These are phyloP conservation scores for Aspergillus sparsus DNA, from an alignment of 495 filamentous ascomycete species.

Conservation along the genomic window DNA sequence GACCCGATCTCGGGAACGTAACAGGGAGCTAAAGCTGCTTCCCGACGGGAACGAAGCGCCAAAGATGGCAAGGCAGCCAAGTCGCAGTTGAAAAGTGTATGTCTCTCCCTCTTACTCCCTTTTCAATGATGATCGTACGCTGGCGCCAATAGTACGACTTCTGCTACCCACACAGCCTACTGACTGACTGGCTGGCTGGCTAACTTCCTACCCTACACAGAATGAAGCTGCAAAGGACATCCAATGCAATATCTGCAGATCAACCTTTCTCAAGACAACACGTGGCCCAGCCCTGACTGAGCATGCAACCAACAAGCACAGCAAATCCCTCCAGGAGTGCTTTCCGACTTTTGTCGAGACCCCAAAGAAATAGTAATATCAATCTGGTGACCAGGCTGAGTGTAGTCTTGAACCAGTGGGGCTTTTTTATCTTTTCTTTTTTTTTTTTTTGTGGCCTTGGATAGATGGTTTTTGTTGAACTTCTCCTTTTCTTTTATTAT, in stretches of 20 bases:
- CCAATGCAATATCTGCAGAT: conserved; percentile 19
- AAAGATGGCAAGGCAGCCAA: conserved; percentile 23
- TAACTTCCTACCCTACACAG: conserved; percentile 8
- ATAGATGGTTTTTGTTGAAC: too few relatives aligned
- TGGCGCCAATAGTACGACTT: neutral
- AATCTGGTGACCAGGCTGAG: too few relatives aligned
- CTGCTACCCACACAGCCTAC: neutral
- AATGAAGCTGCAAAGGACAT: conserved; percentile 25
- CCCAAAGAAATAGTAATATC: neutral
- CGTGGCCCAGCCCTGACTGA: conserved; percentile 20
- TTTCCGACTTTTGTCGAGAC: conserved; percentile 20
- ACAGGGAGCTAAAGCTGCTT: conserved; percentile 26
- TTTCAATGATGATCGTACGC: neutral
- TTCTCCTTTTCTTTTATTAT: too few relatives aligned
- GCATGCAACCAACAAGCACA: conserved; percentile 24
- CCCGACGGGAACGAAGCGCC: conserved; percentile 23
- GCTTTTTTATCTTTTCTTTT: too few relatives aligned
- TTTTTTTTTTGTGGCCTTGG: too few relatives aligned
- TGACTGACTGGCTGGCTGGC: too few relatives aligned
- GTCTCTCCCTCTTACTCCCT: conserved; percentile 7
- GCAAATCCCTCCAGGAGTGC: conserved; percentile 23
- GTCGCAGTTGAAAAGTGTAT: conserved; percentile 23
- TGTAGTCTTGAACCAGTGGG: too few relatives aligned
- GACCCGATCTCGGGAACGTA: neutral
- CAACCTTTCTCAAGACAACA: conserved; percentile 24